Conservation (phyloP, 768 basidiomycete species). For the Tephrocybe sp. region DNA sequence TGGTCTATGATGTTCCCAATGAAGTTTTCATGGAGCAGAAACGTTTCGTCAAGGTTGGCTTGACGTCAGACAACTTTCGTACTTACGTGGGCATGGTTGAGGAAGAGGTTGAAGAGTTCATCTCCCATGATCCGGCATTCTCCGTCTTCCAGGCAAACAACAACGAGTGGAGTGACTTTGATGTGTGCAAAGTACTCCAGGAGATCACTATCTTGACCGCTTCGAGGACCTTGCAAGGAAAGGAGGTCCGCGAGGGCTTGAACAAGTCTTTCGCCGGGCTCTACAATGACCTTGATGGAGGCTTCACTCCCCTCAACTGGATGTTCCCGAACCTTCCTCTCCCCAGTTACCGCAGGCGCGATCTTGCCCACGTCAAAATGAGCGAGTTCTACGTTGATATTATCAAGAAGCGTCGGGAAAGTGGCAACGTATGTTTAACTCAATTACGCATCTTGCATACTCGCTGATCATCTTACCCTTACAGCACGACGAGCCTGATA, state of each 20-base stretch:
- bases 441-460: not conserved
- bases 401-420: slow-evolving; percentile 67
- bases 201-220: slow-evolving; percentile 97
- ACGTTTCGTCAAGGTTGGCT: slow-evolving; percentile 95
- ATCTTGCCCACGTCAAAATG: slow-evolving; percentile 91
- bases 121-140: slow-evolving; percentile 67
- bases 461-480: not conserved
- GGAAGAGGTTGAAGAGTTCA: slow-evolving; percentile 71
- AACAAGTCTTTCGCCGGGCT: slow-evolving; percentile 84
- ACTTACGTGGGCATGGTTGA: slow-evolving; percentile 82
- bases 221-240: slow-evolving; percentile 89
- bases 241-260: slow-evolving; percentile 77
- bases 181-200: slow-evolving; percentile 68
- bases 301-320: slow-evolving; percentile 95
- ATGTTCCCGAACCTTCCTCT: slow-evolving; percentile 92
- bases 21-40: slow-evolving; percentile 99
- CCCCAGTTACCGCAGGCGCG: slow-evolving; percentile 85
- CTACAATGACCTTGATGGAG: slow-evolving; percentile 90
- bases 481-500: slow-evolving; percentile 72
- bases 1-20: slow-evolving; percentile 97
- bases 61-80: slow-evolving; percentile 89
- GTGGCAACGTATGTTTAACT: slow-evolving; percentile 39
- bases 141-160: slow-evolving; percentile 58
- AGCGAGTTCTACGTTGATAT: slow-evolving; percentile 90
- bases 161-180: slow-evolving; percentile 79